A percentile compares a stretch with the other conserved stretches of the same genome.
These are phyloP conservation scores for Lentinula sp. DNA, from an alignment of 768 basidiomycete genomes.

Conservation along the genomic window DNA sequence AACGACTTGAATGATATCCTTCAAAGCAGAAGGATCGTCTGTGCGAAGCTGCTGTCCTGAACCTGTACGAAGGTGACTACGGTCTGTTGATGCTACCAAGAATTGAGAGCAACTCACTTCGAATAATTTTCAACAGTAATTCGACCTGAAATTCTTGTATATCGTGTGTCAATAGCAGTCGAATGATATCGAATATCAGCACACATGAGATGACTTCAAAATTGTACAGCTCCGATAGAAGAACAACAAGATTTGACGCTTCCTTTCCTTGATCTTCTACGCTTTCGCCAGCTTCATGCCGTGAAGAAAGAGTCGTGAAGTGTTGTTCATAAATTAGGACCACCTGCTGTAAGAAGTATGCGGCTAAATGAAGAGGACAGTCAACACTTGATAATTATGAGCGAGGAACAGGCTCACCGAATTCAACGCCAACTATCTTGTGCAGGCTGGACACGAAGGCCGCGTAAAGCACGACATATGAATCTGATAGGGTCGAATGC, in stretches of 20 bases:
- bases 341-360: constrained; percentile 72
- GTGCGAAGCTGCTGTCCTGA: constrained; percentile 88
- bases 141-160: constrained; percentile 82
- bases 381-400: not conserved
- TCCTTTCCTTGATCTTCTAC: constrained; percentile 66
- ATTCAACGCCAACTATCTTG: constrained; percentile 79
- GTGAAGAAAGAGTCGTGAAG: constrained; percentile 27
- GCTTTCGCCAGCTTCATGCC: constrained; percentile 11
- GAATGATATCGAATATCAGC: constrained; percentile 88
- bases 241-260: constrained; percentile 78
- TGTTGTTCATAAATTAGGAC: constrained; percentile 63
- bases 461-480: constrained; percentile 84
- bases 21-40: constrained; percentile 89
- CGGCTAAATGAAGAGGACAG: constrained; percentile 40
- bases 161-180: constrained; percentile 56
- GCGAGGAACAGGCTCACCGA: constrained; percentile 47
- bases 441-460: constrained; percentile 79
- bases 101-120: constrained; percentile 45
- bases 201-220: constrained; percentile 88
- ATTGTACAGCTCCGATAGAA: constrained; percentile 92
- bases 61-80: constrained; percentile 39
- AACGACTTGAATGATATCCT: constrained; percentile 83
- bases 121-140: constrained; percentile 75
- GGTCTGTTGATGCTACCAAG: not conserved
- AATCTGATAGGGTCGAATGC: constrained; percentile 78